These are phyloP conservation scores for Fusarium xyrophilum DNA, from an alignment of 2,329 filamentous ascomycete species.

Conservation along the genomic window DNA sequence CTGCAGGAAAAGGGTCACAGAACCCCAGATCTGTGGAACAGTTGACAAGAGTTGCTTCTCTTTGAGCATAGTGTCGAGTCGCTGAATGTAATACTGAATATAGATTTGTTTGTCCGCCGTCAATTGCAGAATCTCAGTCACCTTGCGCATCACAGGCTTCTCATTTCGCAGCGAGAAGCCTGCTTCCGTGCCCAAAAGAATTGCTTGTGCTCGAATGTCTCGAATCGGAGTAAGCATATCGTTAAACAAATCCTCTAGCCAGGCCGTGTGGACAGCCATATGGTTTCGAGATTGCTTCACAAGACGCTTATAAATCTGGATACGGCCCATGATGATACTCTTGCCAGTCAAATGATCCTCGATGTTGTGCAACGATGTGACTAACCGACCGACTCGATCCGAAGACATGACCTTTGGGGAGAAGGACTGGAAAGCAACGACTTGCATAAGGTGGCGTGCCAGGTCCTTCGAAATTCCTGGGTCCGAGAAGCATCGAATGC, in stretches of 20 bases:
- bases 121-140: slow-evolving; percentile 68
- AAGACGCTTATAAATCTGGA: slow-evolving; percentile 80
- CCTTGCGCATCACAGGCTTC: slow-evolving; percentile 68
- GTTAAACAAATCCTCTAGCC: slow-evolving; percentile 82
- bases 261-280: slow-evolving; percentile 76
- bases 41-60: slow-evolving; percentile 58
- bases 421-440: slow-evolving; percentile 83
- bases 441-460: slow-evolving; percentile 78
- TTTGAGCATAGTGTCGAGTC: slow-evolving; percentile 72
- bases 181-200: slow-evolving; percentile 75
- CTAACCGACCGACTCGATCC: slow-evolving; percentile 72
- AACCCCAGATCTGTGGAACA: slow-evolving; percentile 90
- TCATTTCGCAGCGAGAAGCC: slow-evolving; percentile 74
- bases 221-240: slow-evolving; percentile 81
- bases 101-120: slow-evolving; percentile 63
- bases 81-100: slow-evolving; percentile 71
- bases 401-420: slow-evolving; percentile 74
- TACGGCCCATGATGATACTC: slow-evolving; percentile 77
- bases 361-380: slow-evolving; percentile 74
- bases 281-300: slow-evolving; percentile 71
- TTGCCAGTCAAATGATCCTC: slow-evolving; percentile 79
- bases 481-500: slow-evolving; percentile 76
- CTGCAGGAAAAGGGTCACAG: slow-evolving; percentile 79
- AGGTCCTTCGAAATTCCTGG: slow-evolving; percentile 75
- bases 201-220: slow-evolving; percentile 77